Evolutionary conservation across 768 basidiomycete genomes (phyloP), one percentile per base, ranked within the genome.

Genomic region (Macrolepiota albuminosa): DNA sequence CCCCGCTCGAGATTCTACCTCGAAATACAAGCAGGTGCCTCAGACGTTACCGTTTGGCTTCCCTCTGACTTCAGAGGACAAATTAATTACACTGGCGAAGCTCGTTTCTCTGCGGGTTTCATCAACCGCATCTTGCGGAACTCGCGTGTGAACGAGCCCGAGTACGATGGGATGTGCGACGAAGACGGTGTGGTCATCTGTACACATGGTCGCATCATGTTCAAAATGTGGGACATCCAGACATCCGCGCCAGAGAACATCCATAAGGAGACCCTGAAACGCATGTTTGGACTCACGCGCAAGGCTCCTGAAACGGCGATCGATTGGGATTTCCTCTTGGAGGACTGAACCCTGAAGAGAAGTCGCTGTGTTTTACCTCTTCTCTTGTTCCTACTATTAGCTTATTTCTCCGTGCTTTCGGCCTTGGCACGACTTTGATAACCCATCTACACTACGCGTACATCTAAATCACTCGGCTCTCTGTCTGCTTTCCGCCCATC

Each of bases 291-390:
- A 45, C 82, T 82, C 69, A 66, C 76, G 11, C 82, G 78, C 66
- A 86, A 80, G 69, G 73, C 76, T 47, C 81, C 83, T 7, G 84
- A 82, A 66, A 79, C 79, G 13, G 58, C 75, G 47, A 85, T 89
- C 60, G 81, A 91, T 72, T 91, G 89, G 89, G 89, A 91, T 69
- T 91, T 88, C 71, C 74, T 91, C 59, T 78, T 91, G 51, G 87
- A 89, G 60, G 87, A 88, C 67, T 89, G 73, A 72, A 33, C 40
- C 40, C n/a, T 21, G 34, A 58, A 58, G 40, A 18, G n/a, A 9
- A 10, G 13, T 24, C 14, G 6, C 11, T 24, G 21, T 34, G 21
- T 52, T 47, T 8, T 13, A 48, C 37, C 45, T 18, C 46, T 50
- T 40, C 45, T 18, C 46, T 50, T 40, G 53, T 60, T 36, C 31